These are phyloP conservation scores for Dillenia turbinata DNA, from an alignment of 164 flowering plant genomes.

Conservation along the genomic window DNA sequence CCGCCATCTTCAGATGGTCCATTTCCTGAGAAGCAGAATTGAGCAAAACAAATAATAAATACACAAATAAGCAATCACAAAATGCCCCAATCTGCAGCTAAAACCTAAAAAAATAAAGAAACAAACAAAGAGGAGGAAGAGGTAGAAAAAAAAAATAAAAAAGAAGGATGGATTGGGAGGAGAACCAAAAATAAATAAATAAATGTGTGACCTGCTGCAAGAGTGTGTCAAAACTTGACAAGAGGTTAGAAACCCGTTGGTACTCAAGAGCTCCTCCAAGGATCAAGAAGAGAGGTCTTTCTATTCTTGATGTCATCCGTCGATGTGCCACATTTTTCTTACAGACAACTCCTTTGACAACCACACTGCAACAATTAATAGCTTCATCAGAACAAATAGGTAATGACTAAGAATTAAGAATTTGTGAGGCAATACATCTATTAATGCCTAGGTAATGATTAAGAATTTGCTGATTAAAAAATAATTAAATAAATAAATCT, in stretches of 20 bases:
- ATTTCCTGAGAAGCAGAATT: slow-evolving; percentile 54
- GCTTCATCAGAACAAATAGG: slow-evolving; percentile 9
- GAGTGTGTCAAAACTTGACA: slow-evolving; percentile 89
- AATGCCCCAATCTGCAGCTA: neutral
- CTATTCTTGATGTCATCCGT: slow-evolving; percentile 77
- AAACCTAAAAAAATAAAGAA: neutral
- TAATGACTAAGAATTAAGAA: too few species aligned
- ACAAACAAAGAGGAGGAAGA: neutral
- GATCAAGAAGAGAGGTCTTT: slow-evolving; percentile 70
- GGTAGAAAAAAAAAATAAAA: too few species aligned
- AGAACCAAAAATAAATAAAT: slow-evolving; percentile 1
- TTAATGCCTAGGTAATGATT: too few species aligned
- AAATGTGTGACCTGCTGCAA: slow-evolving; percentile 72
- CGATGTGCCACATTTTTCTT: slow-evolving; percentile 98
- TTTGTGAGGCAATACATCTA: too few species aligned
- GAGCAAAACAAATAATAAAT: slow-evolving; percentile 10
- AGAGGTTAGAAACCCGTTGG: slow-evolving; percentile 77
- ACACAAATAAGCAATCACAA: neutral
- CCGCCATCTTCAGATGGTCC: slow-evolving; percentile 98
- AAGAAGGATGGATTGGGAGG: too few species aligned
- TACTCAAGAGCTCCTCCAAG: slow-evolving; percentile 98
- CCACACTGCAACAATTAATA: slow-evolving; percentile 42
- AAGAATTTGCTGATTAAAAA: too few species aligned
- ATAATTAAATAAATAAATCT: too few species aligned
- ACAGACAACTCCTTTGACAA: slow-evolving; percentile 90